Percentiles rank a stretch among this genome's conserved stretches.
Conservation (phyloP, 305 asterid species). For the Solanum aculeatissimum region DNA sequence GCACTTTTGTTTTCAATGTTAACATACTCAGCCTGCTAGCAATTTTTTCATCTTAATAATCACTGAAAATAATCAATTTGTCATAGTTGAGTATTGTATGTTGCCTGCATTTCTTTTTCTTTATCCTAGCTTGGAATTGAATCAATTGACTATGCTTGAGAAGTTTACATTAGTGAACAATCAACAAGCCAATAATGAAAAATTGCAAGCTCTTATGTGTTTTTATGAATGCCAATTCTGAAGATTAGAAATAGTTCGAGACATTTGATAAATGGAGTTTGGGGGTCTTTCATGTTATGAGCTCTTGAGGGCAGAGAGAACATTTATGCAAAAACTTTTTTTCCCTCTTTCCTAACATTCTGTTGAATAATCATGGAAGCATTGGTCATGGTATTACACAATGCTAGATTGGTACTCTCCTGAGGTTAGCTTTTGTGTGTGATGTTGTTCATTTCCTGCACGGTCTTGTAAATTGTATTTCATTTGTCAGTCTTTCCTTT, state of each 20-base stretch:
- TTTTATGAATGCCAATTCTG: neutral
- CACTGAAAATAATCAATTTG: neutral
- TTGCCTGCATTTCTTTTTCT: neutral
- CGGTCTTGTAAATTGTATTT: neutral
- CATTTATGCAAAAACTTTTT: neutral
- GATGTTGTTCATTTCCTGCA: neutral
- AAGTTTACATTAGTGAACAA: neutral
- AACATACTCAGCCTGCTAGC: neutral
- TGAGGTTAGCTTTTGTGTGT: neutral
- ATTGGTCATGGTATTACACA: neutral
- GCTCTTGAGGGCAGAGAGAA: neutral
- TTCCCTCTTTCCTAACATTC: neutral
- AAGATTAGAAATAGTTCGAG: neutral
- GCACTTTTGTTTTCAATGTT: neutral
- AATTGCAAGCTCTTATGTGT: neutral
- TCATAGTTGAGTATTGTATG: neutral
- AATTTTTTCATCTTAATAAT: neutral
- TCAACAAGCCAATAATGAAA: neutral
- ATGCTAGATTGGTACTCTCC: neutral
- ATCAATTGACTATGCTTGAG: neutral
- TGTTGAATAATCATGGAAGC: neutral
- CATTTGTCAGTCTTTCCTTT: neutral
- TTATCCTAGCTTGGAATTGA: neutral
- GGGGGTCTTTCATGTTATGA: neutral
- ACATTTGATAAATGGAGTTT: neutral